These are phyloP conservation scores for Neurospora tetraspora DNA, from an alignment of 495 filamentous ascomycete genomes.

Conservation along the genomic window DNA sequence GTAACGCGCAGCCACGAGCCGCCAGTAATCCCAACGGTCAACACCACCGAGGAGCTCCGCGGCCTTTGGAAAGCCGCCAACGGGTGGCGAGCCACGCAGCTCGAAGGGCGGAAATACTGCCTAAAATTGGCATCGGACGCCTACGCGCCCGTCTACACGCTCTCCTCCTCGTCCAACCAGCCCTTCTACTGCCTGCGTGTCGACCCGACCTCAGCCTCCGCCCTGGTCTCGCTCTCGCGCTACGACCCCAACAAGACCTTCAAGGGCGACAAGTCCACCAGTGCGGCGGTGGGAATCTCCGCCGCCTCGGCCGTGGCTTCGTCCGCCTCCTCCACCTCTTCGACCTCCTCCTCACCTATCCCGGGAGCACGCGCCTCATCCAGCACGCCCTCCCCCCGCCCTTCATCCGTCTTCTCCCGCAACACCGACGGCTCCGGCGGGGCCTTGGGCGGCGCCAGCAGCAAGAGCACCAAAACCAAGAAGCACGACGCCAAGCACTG, in stretches of 20 bases:
- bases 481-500: constrained; percentile 30
- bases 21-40: constrained; percentile 33
- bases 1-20: constrained; percentile 26
- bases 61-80: constrained; percentile 46
- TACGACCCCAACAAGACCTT: constrained; percentile 44
- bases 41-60: constrained; percentile 41
- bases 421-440: not conserved
- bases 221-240: constrained; percentile 40
- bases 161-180: constrained; percentile 36
- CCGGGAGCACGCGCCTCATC: constrained; percentile 18
- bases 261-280: constrained; percentile 19
- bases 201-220: constrained; percentile 45
- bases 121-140: constrained; percentile 36
- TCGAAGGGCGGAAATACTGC: constrained; percentile 42
- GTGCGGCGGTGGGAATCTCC: not conserved
- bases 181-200: constrained; percentile 44
- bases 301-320: not conserved
- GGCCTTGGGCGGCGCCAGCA: constrained; percentile 6
- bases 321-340: constrained; percentile 5
- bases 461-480: constrained; percentile 7
- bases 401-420: not conserved
- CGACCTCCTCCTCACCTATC: constrained; percentile 19
- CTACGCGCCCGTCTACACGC: constrained; percentile 42
- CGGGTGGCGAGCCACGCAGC: constrained; percentile 40
- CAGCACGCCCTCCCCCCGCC: constrained; percentile 2